Conservation (phyloP, 345 rosid genomes). For the Eucalyptus camaldulensis region DNA sequence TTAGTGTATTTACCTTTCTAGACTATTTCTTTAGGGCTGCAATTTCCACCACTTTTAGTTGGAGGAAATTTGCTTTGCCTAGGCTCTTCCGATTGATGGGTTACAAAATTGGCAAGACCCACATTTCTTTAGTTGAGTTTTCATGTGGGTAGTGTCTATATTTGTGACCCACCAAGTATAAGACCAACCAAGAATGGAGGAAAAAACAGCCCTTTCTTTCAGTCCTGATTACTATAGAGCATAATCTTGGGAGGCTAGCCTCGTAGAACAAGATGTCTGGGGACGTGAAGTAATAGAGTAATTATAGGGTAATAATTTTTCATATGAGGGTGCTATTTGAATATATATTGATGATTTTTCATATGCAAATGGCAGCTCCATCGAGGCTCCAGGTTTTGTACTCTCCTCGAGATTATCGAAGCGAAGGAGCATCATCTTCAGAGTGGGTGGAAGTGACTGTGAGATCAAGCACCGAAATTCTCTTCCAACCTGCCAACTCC, state of each 20-base stretch:
- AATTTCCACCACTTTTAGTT: background rate
- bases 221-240: background rate
- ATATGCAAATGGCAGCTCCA: conserved; percentile 39
- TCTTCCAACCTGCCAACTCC: conserved; percentile 54
- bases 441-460: conserved; percentile 74
- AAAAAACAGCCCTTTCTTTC: background rate
- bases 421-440: conserved; percentile 55
- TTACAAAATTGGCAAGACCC: background rate
- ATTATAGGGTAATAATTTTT: background rate
- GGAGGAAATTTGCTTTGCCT: background rate
- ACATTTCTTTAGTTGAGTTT: background rate
- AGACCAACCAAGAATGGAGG: background rate
- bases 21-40: background rate
- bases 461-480: conserved; percentile 67
- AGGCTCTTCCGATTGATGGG: background rate
- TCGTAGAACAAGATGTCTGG: background rate
- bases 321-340: background rate
- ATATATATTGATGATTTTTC: background rate
- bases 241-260: background rate
- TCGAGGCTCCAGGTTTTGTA: conserved; percentile 72
- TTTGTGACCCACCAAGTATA: background rate
- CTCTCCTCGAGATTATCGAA: conserved; percentile 69
- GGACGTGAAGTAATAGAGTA: background rate
- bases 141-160: background rate
- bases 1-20: background rate